phyloP scores from a whole-genome alignment of 139 green algal genomes.

The Axilococcus clingmanii region DNA sequence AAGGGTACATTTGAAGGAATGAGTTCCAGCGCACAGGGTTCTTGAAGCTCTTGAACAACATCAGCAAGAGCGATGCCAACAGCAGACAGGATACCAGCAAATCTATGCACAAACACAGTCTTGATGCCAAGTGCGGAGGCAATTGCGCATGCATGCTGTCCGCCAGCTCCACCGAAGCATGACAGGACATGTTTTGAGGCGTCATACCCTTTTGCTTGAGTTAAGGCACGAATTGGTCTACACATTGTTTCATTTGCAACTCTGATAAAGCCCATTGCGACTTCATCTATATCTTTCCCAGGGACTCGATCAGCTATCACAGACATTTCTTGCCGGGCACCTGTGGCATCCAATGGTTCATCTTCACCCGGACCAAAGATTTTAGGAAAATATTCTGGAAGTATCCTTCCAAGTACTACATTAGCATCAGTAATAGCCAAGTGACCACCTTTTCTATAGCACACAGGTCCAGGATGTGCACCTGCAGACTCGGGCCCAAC shows the following conservation, averaged over 20 bases:
- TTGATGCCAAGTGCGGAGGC: conserved; percentile 76
- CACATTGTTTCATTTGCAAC: conserved; percentile 99
- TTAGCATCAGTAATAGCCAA: conserved; percentile 96
- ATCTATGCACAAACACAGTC: conserved; percentile 91
- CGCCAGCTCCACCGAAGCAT: conserved; percentile 93
- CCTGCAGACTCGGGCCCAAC: conserved; percentile 91
- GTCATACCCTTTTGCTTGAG: conserved; percentile 88
- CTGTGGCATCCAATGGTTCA: conserved; percentile 65
- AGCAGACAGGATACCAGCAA: conserved; percentile 80
- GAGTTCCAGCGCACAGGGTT: conserved; percentile 50
- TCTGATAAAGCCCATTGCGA: conserved; percentile 80
- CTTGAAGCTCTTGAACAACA: conserved; percentile 82
- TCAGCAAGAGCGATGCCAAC: conserved; percentile 94
- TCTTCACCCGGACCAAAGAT: conserved; percentile 79
- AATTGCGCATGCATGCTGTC: conserved; percentile 94
- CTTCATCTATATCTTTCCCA: conserved; percentile 51
- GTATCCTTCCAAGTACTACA: conserved; percentile 77
- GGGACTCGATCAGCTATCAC: conserved; percentile 42
- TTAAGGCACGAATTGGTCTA: conserved; percentile 83
- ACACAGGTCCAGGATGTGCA: conserved; percentile 88
- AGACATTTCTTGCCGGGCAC: conserved; percentile 38
- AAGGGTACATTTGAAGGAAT: background rate
- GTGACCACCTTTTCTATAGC: conserved; percentile 85
- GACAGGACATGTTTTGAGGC: conserved; percentile 76
- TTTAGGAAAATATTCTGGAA: conserved; percentile 89